phyloP scores from a whole-genome alignment of 169 alveolate genomes.

The Cryptosporidium tyzzeri region DNA sequence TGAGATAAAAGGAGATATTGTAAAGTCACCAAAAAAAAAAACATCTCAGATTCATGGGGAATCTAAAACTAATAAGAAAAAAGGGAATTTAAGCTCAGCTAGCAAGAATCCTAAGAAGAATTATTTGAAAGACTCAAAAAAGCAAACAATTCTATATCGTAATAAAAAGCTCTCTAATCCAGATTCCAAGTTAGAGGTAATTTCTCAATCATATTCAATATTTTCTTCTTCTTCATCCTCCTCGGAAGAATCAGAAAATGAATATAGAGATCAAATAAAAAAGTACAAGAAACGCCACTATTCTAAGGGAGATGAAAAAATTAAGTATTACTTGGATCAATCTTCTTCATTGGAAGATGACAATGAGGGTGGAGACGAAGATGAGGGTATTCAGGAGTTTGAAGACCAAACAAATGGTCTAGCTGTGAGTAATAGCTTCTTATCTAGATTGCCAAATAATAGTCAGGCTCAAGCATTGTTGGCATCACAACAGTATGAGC shows the following conservation, averaged over 20 bases:
- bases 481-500: conserved; percentile 6
- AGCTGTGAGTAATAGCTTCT: conserved; percentile 34
- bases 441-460: conserved; percentile 33
- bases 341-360: conserved; percentile 26
- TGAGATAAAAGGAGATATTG: conserved; percentile 39
- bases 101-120: not conserved
- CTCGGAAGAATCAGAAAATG: conserved; percentile 23
- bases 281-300: not conserved
- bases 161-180: not conserved
- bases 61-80: not conserved
- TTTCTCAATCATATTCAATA: not conserved
- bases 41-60: not conserved
- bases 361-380: not conserved
- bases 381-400: not conserved
- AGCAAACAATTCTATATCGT: not conserved
- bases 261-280: not conserved
- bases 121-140: not conserved
- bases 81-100: not conserved
- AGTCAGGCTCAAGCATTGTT: not conserved
- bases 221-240: conserved; percentile 5
- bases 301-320: conserved; percentile 41
- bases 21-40: conserved; percentile 1
- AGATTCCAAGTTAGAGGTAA: too few relatives aligned
- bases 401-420: conserved; percentile 10
- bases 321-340: conserved; percentile 6